Percentiles rank a stretch among this genome's conserved stretches.
Evolutionary conservation across 768 basidiomycete genomes (phyloP).

Genomic region (Xanthoconium stramineum): DNA sequence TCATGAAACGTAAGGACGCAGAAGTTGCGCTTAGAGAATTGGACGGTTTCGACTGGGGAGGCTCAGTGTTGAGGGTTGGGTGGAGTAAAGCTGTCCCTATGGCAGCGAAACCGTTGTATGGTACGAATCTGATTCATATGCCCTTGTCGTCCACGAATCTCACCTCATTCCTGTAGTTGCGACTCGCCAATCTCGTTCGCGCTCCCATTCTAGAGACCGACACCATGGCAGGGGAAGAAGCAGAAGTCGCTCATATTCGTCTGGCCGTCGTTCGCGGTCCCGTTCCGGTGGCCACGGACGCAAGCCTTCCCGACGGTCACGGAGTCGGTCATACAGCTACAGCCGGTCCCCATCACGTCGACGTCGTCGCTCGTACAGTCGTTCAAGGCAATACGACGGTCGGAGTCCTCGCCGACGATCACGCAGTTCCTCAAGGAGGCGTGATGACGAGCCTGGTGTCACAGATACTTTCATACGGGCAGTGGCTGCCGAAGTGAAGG

Average conservation of each 20-base stretch:
- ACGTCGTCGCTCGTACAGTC: conserved; percentile 50
- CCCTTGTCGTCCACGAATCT: neutral
- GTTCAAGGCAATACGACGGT: conserved; percentile 39
- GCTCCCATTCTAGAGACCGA: conserved; percentile 33
- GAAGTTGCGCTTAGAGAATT: conserved; percentile 85
- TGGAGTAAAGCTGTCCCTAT: conserved; percentile 98
- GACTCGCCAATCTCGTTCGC: conserved; percentile 30
- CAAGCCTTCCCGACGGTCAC: conserved; percentile 21
- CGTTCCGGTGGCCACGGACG: conserved; percentile 31
- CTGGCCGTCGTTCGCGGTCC: conserved; percentile 29
- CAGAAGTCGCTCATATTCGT: conserved; percentile 25
- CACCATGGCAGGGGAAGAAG: conserved; percentile 24
- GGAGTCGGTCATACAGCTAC: conserved; percentile 26
- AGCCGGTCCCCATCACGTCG: conserved; percentile 38
- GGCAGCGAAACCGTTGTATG: conserved; percentile 74
- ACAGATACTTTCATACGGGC: conserved; percentile 85
- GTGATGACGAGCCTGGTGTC: conserved; percentile 53
- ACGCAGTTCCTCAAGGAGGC: conserved; percentile 29
- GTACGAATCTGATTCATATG: conserved; percentile 39
- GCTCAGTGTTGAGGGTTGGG: conserved; percentile 79
- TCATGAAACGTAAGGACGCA: conserved; percentile 91
- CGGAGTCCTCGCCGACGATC: conserved; percentile 49
- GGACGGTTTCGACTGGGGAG: conserved; percentile 95
- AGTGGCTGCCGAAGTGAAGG: conserved; percentile 81
- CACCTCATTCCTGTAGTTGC: conserved; percentile 13